Evolutionary conservation across 2,329 filamentous ascomycete species (phyloP).

Genomic region (Fusarium protoensiforme): DNA sequence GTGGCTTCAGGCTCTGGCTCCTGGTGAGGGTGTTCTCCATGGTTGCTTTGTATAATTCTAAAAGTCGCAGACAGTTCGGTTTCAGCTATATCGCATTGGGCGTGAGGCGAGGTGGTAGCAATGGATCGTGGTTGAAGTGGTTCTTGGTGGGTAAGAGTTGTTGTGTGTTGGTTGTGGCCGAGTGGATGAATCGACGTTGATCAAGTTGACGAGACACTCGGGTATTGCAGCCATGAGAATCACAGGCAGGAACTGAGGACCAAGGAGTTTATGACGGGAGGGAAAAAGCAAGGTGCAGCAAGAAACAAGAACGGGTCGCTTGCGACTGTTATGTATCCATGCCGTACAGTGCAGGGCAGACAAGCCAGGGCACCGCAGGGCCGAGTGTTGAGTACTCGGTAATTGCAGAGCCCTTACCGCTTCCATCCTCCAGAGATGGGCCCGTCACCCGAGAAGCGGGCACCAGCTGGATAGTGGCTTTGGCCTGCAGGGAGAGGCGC

Average conservation of each 20-base stretch:
- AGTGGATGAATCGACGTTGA: conserved; percentile 14
- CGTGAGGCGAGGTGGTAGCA: conserved; percentile 4
- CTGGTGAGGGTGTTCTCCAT: conserved; percentile 21
- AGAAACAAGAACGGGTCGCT: conserved; percentile 19
- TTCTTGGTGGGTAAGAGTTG: background rate
- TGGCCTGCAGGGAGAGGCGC: conserved; percentile 33
- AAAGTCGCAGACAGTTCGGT: background rate
- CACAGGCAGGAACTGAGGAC: background rate
- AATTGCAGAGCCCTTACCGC: conserved; percentile 37
- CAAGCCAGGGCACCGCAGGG: conserved; percentile 7
- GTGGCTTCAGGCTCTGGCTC: conserved; percentile 40
- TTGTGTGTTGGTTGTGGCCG: conserved; percentile 3
- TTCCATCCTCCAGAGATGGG: conserved; percentile 27
- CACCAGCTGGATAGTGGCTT: conserved; percentile 30
- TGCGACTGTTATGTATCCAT: conserved; percentile 7
- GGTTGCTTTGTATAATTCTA: conserved; percentile 9
- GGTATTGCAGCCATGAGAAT: conserved; percentile 24
- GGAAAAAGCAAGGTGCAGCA: conserved; percentile 22
- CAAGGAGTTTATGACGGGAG: conserved; percentile 27
- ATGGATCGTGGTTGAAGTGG: conserved; percentile 23
- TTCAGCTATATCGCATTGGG: conserved; percentile 26
- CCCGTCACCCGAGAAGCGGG: conserved; percentile 12
- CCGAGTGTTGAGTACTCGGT: conserved; percentile 17
- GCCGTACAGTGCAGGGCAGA: conserved; percentile 11
- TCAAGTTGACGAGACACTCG: conserved; percentile 16